Conservation (phyloP, 192 early-diverging fungal species). For the Podochytrium sp. region DNA sequence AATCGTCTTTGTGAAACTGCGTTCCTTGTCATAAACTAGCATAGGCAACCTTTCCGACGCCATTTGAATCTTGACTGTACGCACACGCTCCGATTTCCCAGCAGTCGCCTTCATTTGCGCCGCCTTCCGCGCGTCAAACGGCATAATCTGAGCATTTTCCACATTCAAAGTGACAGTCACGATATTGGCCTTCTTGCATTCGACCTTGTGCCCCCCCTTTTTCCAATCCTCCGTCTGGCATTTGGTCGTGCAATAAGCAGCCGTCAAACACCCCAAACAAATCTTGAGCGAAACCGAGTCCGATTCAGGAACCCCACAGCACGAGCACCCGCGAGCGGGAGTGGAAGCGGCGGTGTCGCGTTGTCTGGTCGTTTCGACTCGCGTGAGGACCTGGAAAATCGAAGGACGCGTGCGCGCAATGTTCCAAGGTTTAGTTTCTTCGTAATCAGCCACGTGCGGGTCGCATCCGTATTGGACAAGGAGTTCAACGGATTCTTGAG, state of each 20-base stretch:
- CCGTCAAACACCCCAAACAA: neutral
- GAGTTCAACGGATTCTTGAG: neutral
- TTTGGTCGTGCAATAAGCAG: neutral
- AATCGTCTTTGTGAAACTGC: neutral
- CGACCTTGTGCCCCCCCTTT: neutral
- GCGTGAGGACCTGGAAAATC: neutral
- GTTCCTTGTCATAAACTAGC: neutral
- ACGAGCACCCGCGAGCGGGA: neutral
- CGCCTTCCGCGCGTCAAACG: neutral
- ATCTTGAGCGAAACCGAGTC: neutral
- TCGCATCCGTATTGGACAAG: neutral
- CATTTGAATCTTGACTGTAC: constrained; percentile 3
- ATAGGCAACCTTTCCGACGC: no score
- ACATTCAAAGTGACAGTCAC: neutral
- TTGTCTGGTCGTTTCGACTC: neutral
- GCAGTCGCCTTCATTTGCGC: neutral
- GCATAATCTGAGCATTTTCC: neutral
- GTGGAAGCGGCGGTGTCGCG: neutral
- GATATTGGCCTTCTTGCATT: neutral
- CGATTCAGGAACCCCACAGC: neutral
- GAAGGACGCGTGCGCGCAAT: neutral
- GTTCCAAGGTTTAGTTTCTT: neutral
- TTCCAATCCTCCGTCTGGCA: constrained; percentile 1
- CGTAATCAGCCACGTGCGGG: neutral
- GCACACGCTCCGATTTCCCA: neutral